phyloP scores from a whole-genome alignment of 1,139 yeast species.

The Geotrichum aggregatum region DNA sequence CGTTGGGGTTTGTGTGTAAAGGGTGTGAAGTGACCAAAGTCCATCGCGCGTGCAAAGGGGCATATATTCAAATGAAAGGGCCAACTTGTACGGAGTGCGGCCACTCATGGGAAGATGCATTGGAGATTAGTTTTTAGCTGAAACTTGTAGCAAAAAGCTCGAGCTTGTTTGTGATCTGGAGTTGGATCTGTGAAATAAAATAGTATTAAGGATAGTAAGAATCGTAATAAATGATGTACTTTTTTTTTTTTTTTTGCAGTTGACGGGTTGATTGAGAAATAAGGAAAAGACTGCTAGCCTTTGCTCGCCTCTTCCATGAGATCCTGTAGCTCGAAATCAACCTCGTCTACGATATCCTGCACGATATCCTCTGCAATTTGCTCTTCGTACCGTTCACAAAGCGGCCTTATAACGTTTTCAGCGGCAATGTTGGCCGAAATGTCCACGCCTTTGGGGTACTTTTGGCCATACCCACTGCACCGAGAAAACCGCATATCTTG shows the following conservation, averaged over 20 bases:
- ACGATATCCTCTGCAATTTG: conserved; percentile 74
- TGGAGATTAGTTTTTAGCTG: conserved; percentile 21
- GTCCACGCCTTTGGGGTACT: too few relatives aligned
- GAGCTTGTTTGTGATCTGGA: too few relatives aligned
- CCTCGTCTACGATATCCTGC: conserved; percentile 82
- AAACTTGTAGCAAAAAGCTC: too few relatives aligned
- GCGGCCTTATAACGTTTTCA: conserved; percentile 43
- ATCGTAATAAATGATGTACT: too few relatives aligned
- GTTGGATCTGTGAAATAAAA: too few relatives aligned
- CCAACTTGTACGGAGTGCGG: conserved; percentile 3
- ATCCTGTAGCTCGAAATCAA: conserved; percentile 62
- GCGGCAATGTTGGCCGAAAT: too few relatives aligned
- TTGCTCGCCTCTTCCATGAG: conserved; percentile 1
- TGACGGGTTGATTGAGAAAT: too few relatives aligned
- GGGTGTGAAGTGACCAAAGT: conserved; percentile 32
- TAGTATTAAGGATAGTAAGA: too few relatives aligned
- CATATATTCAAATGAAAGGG: conserved; percentile 36
- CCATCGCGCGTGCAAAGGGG: conserved; percentile 46
- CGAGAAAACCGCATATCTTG: conserved; percentile 37
- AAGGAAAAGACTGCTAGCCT: too few relatives aligned
- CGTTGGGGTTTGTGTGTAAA: conserved; percentile 49
- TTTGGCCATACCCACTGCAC: conserved; percentile 50
- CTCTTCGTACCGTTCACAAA: conserved; percentile 62
- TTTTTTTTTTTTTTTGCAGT: too few relatives aligned
- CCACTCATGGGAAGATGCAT: conserved; percentile 7